Conservation (phyloP, 2,329 filamentous ascomycete genomes). For the Grosmannia huntii region DNA sequence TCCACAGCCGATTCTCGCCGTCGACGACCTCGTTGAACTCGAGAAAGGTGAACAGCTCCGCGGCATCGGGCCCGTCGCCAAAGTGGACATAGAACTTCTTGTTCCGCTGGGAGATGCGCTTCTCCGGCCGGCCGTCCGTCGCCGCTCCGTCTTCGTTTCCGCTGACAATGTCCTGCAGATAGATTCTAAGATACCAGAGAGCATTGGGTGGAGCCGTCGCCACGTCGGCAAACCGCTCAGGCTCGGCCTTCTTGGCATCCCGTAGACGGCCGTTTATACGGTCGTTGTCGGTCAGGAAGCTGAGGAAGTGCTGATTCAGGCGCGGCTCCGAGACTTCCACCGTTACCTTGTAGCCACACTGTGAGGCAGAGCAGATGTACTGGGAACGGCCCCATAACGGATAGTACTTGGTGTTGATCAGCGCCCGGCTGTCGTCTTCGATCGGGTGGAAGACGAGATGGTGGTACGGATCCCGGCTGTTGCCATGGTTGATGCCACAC, state of each 20-base stretch:
- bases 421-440: neutral
- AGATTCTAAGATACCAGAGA: slow-evolving; percentile 34
- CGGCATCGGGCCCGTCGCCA: slow-evolving; percentile 29
- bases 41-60: slow-evolving; percentile 33
- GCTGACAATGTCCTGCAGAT: slow-evolving; percentile 36
- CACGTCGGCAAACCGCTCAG: slow-evolving; percentile 32
- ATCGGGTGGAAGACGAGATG: slow-evolving; percentile 13
- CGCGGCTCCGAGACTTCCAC: slow-evolving; percentile 38
- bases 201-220: slow-evolving; percentile 27
- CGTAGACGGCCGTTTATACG: slow-evolving; percentile 28
- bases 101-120: slow-evolving; percentile 40
- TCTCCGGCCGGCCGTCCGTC: slow-evolving; percentile 14
- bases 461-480: slow-evolving; percentile 13
- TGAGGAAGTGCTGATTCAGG: slow-evolving; percentile 28
- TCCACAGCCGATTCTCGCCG: slow-evolving; percentile 26
- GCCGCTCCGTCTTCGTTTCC: slow-evolving; percentile 18
- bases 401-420: slow-evolving; percentile 22
- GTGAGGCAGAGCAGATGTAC: slow-evolving; percentile 28
- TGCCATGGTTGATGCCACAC: slow-evolving; percentile 10
- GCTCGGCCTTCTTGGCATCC: slow-evolving; percentile 29
- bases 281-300: slow-evolving; percentile 30
- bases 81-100: slow-evolving; percentile 44
- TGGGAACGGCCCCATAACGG: slow-evolving; percentile 23
- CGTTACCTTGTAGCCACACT: slow-evolving; percentile 28
- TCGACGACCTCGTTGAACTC: slow-evolving; percentile 33